These are phyloP conservation scores for Chrysosphaeria jannelii DNA, from an alignment of 2,329 filamentous ascomycete species.

Conservation along the genomic window DNA sequence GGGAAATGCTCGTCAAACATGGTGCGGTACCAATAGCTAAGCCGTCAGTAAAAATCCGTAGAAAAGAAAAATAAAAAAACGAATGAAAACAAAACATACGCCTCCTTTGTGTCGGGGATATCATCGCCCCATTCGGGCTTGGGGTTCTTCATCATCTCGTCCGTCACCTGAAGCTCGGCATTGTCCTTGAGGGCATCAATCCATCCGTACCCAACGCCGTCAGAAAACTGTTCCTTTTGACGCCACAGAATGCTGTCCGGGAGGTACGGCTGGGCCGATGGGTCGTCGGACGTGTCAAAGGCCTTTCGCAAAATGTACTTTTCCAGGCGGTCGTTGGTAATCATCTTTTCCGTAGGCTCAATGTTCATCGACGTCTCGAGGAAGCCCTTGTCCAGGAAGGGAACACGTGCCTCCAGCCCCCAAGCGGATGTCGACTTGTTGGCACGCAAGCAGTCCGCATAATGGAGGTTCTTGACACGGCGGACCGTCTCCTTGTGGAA, in stretches of 20 bases:
- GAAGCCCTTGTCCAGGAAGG: constrained; percentile 95
- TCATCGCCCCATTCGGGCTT: constrained; percentile 88
- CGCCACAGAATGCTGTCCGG: constrained; percentile 88
- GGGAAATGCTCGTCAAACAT: constrained; percentile 99
- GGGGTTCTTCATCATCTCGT: constrained; percentile 96
- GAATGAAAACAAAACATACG: constrained; percentile 26
- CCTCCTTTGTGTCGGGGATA: constrained; percentile 88
- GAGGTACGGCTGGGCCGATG: constrained; percentile 57
- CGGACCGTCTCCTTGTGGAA: constrained; percentile 90
- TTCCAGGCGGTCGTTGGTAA: constrained; percentile 65
- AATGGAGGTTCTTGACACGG: constrained; percentile 83
- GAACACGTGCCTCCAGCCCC: constrained; percentile 92
- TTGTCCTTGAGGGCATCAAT: constrained; percentile 93
- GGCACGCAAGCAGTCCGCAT: constrained; percentile 85
- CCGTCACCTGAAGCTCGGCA: constrained; percentile 64
- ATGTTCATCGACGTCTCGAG: constrained; percentile 80
- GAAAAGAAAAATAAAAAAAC: not conserved
- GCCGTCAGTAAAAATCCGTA: not conserved
- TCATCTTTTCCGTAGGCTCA: constrained; percentile 87
- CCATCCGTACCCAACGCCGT: constrained; percentile 97
- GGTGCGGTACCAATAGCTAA: constrained; percentile 93
- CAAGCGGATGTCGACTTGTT: constrained; percentile 98
- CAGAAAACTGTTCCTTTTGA: constrained; percentile 98
- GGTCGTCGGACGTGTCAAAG: constrained; percentile 78
- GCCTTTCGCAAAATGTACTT: constrained; percentile 97